These are phyloP conservation scores for Monosporascus sp. DNA, from an alignment of 2,329 filamentous ascomycete species.

Conservation along the genomic window DNA sequence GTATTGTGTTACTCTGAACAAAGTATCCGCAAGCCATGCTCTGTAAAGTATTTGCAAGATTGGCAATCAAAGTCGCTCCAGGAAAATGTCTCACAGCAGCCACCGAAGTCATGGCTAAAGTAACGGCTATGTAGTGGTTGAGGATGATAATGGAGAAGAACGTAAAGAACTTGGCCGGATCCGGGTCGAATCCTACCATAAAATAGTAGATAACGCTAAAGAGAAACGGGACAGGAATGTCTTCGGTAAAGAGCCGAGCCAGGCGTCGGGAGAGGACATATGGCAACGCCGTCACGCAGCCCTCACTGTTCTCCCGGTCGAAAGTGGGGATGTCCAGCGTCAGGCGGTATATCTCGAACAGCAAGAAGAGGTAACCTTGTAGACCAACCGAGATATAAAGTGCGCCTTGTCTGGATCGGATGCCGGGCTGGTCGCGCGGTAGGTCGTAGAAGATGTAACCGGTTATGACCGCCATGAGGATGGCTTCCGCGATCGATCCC, in stretches of 20 bases:
- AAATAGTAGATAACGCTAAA: conserved; percentile 72
- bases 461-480: conserved; percentile 64
- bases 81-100: conserved; percentile 62
- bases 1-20: conserved; percentile 66
- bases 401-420: conserved; percentile 67
- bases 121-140: conserved; percentile 69
- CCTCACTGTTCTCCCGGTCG: conserved; percentile 69
- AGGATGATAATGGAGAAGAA: conserved; percentile 66
- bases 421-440: conserved; percentile 61
- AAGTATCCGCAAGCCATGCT: conserved; percentile 73
- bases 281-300: conserved; percentile 62
- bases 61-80: conserved; percentile 65
- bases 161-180: conserved; percentile 60
- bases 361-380: conserved; percentile 69
- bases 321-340: conserved; percentile 71
- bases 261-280: conserved; percentile 66
- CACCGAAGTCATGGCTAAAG: conserved; percentile 64
- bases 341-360: conserved; percentile 71
- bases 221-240: conserved; percentile 65
- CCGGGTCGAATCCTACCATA: conserved; percentile 66
- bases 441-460: conserved; percentile 70
- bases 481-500: conserved; percentile 63
- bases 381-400: conserved; percentile 66
- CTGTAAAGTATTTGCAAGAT: conserved; percentile 67
- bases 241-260: conserved; percentile 64